phyloP scores from a whole-genome alignment of 108 stramenopile species.

The Pseudonitzschia pungens region DNA sequence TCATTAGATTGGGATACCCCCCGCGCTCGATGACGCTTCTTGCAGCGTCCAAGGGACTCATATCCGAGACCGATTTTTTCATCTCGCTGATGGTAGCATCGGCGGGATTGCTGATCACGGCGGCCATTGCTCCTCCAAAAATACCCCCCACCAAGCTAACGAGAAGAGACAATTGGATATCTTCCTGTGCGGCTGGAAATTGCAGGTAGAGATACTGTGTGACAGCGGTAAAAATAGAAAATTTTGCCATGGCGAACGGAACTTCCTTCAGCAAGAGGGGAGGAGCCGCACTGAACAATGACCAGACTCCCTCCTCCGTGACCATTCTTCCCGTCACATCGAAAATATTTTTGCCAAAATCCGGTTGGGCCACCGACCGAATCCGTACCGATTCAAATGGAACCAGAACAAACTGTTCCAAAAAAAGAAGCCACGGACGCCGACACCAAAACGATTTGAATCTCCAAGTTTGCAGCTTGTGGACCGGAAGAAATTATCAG shows the following conservation, averaged over 20 bases:
- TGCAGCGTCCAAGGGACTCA: constrained; percentile 51
- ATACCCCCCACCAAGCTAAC: constrained; percentile 69
- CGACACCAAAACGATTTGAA: constrained; percentile 50
- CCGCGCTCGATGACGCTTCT: constrained; percentile 37
- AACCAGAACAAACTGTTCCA: constrained; percentile 55
- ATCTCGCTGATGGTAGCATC: constrained; percentile 71
- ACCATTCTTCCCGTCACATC: constrained; percentile 56
- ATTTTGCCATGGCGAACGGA: constrained; percentile 58
- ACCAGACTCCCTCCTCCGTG: constrained; percentile 56
- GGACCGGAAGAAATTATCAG: constrained; percentile 29
- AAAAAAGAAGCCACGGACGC: constrained; percentile 45
- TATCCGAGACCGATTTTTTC: constrained; percentile 67
- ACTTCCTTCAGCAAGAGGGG: constrained; percentile 51
- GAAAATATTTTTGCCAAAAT: constrained; percentile 54
- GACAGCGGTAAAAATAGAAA: constrained; percentile 58
- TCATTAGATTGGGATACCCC: constrained; percentile 45
- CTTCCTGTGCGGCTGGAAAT: constrained; percentile 70
- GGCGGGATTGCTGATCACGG: constrained; percentile 68
- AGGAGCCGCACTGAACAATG: constrained; percentile 66
- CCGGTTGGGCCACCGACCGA: constrained; percentile 64
- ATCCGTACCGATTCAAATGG: constrained; percentile 77
- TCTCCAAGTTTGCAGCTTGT: constrained; percentile 36
- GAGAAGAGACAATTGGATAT: constrained; percentile 61
- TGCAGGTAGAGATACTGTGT: constrained; percentile 51
- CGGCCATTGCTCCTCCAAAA: constrained; percentile 62